Evolutionary conservation across 2,329 filamentous ascomycete genomes (phyloP).

Genomic region (Penicillium sp.): DNA sequence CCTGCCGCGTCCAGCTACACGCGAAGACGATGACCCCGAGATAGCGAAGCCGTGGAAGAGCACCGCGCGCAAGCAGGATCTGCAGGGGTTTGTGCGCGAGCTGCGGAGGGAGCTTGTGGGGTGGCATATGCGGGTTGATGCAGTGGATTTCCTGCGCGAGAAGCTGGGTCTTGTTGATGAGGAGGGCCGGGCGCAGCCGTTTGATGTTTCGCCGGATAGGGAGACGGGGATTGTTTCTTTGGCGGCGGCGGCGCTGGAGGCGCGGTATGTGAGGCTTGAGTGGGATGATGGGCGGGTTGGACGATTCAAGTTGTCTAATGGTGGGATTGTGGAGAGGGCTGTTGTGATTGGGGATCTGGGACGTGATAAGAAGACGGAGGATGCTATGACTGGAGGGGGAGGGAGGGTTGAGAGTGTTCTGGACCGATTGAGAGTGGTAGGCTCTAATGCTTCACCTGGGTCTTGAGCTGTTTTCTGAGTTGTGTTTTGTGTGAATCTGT

Average conservation of each 20-base stretch:
- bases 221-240: conserved; percentile 40
- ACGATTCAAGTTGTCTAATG: conserved; percentile 44
- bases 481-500: neutral
- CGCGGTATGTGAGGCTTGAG: conserved; percentile 45
- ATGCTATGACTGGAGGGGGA: conserved; percentile 36
- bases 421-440: conserved; percentile 29
- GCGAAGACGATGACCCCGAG: conserved; percentile 14
- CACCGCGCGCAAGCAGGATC: conserved; percentile 35
- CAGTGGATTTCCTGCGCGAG: conserved; percentile 37
- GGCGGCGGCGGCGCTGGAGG: conserved; percentile 39
- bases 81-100: conserved; percentile 39
- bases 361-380: conserved; percentile 40
- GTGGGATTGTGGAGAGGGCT: conserved; percentile 43
- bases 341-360: conserved; percentile 45
- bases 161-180: conserved; percentile 31
- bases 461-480: neutral
- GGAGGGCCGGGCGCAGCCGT: conserved; percentile 10
- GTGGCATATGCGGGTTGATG: conserved; percentile 45
- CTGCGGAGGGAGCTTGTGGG: conserved; percentile 44
- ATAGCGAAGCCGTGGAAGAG: conserved; percentile 17
- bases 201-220: conserved; percentile 22
- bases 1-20: conserved; percentile 24
- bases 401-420: conserved; percentile 38
- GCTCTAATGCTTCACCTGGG: neutral
- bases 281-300: conserved; percentile 49